These are phyloP conservation scores for Suillus alpinus DNA, from an alignment of 768 basidiomycete species.

Conservation along the genomic window DNA sequence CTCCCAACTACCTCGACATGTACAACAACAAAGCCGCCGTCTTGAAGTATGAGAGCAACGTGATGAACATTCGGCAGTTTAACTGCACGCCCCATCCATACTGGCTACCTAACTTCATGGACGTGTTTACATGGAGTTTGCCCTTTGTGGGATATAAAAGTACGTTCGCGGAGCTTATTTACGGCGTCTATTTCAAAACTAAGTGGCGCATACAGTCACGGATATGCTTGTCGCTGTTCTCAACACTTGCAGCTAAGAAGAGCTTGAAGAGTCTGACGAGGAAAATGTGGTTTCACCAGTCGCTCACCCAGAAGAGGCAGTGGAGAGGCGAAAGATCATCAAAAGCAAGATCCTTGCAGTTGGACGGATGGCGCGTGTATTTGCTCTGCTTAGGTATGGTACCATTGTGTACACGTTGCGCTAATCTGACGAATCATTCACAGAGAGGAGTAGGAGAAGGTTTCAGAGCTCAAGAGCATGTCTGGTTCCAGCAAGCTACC, in stretches of 20 bases:
- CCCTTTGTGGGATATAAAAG: slow-evolving; percentile 99
- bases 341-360: slow-evolving; percentile 99
- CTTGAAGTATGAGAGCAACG: slow-evolving; percentile 98
- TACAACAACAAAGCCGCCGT: slow-evolving; percentile 99
- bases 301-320: slow-evolving; percentile 41
- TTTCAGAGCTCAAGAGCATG: slow-evolving; percentile 93
- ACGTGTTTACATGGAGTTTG: slow-evolving; percentile 98
- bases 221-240: slow-evolving; percentile 98
- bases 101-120: slow-evolving; percentile 99
- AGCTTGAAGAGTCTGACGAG: slow-evolving; percentile 78
- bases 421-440: not conserved
- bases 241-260: slow-evolving; percentile 94
- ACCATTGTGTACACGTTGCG: not conserved
- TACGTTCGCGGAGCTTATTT: slow-evolving; percentile 31
- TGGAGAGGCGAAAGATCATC: slow-evolving; percentile 85
- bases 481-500: slow-evolving; percentile 76
- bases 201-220: slow-evolving; percentile 59
- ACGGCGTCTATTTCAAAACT: not conserved
- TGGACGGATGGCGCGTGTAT: slow-evolving; percentile 93
- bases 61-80: slow-evolving; percentile 98
- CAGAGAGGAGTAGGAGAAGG: slow-evolving; percentile 97
- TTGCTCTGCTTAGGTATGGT: slow-evolving; percentile 87
- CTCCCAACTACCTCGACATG: slow-evolving; percentile 96
- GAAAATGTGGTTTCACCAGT: slow-evolving; percentile 38
- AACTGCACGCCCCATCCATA: slow-evolving; percentile 95